Conservation (phyloP, 169 alveolate genomes). For the Pseudocohnilembus persalinus region DNA sequence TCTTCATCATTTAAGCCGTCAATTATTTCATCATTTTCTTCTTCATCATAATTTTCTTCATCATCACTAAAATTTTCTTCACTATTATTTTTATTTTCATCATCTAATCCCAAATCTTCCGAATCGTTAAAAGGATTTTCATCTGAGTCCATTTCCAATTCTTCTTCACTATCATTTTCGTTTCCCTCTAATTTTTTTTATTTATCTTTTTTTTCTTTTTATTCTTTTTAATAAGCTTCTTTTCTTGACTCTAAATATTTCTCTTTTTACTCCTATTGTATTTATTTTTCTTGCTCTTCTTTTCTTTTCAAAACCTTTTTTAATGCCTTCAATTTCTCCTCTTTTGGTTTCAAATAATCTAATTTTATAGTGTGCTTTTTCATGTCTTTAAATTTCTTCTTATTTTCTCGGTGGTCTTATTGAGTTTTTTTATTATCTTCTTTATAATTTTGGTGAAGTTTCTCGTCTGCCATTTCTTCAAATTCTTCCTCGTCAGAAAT, state of each 20-base stretch:
- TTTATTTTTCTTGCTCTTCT: no score
- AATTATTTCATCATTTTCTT: background rate
- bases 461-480: slow-evolving; percentile 10
- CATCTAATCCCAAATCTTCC: background rate
- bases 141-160: no score
- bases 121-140: no score
- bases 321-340: no score
- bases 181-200: no score
- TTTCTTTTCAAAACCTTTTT: no score
- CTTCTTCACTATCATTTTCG: no score
- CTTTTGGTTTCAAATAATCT: slow-evolving; percentile 5
- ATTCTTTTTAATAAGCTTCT: no score
- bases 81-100: background rate
- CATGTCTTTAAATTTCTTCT: slow-evolving; percentile 12
- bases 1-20: background rate
- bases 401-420: background rate
- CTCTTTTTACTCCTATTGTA: no score
- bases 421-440: slow-evolving; percentile 4
- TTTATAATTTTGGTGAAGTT: background rate
- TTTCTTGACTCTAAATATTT: no score
- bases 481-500: slow-evolving; percentile 1
- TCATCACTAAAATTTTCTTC: background rate
- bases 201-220: no score
- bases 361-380: slow-evolving; percentile 23
- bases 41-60: background rate